phyloP scores from a whole-genome alignment of 345 rosid genomes.

The Eucalyptus caleyi region DNA sequence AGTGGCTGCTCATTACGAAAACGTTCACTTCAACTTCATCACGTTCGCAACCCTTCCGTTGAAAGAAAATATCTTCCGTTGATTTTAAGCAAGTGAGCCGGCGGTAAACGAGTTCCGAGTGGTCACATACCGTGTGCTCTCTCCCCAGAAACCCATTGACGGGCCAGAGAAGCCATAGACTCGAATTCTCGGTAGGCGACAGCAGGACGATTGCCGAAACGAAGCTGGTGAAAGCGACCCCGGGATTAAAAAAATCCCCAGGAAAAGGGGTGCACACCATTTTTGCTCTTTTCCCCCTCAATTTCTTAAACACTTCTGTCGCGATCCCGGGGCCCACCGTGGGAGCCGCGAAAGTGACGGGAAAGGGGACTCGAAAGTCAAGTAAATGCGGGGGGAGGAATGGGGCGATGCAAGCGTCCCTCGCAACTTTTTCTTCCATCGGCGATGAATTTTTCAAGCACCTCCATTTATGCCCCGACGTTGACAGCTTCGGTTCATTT shows the following conservation, averaged over 20 bases:
- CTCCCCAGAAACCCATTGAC: background rate
- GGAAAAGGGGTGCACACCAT: background rate
- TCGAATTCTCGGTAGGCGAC: background rate
- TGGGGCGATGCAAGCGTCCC: background rate
- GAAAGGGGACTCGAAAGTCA: background rate
- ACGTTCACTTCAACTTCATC: background rate
- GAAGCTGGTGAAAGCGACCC: background rate
- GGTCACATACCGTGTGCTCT: background rate
- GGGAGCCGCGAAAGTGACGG: background rate
- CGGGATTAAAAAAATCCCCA: background rate
- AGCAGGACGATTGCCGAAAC: background rate
- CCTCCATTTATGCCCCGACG: background rate
- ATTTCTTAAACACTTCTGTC: background rate
- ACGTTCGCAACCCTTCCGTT: too few species aligned
- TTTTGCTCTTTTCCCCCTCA: background rate
- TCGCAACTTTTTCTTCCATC: background rate
- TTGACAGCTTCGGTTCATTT: background rate
- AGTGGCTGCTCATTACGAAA: background rate
- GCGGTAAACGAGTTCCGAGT: background rate
- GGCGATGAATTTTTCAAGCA: background rate
- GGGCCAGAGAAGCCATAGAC: background rate
- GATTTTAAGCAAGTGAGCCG: background rate
- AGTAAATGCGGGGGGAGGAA: background rate
- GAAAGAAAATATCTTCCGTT: background rate
- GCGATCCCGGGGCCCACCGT: background rate